These are phyloP conservation scores for Zoysia matrella DNA, from an alignment of 202 grass and related monocot genomes.

Conservation along the genomic window DNA sequence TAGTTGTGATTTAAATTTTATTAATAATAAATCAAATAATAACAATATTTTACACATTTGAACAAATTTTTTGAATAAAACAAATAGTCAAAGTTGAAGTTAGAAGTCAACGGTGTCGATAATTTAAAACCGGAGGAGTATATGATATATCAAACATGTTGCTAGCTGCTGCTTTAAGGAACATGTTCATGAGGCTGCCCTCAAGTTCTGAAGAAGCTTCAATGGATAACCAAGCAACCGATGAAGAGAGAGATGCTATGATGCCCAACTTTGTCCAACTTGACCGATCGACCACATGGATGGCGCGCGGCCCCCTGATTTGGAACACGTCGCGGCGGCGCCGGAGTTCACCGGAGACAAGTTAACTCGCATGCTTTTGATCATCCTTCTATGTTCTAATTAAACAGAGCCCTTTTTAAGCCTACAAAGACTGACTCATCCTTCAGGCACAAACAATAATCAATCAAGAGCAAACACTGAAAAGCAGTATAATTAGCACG, in stretches of 20 bases:
- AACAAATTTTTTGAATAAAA: too few species aligned
- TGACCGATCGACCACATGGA: background rate
- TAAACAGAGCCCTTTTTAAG: slow-evolving; percentile 7
- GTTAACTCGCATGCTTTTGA: background rate
- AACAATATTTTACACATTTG: too few species aligned
- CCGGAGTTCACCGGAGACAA: slow-evolving; percentile 51
- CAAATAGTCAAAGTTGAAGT: too few species aligned
- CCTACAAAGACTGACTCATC: slow-evolving; percentile 51
- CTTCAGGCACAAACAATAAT: too few species aligned
- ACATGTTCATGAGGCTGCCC: slow-evolving; percentile 51
- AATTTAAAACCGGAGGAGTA: background rate
- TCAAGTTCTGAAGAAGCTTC: background rate
- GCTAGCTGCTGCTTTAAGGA: slow-evolving; percentile 58
- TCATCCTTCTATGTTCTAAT: background rate
- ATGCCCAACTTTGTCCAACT: background rate
- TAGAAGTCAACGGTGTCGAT: too few species aligned
- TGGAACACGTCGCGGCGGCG: slow-evolving; percentile 44
- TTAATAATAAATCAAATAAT: too few species aligned
- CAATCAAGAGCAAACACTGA: background rate
- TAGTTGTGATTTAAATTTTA: too few species aligned
- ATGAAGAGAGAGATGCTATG: background rate
- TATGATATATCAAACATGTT: slow-evolving; percentile 28
- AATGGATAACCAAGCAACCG: background rate
- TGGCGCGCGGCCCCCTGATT: slow-evolving; percentile 27
- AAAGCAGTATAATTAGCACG: background rate